Percentiles rank a stretch among this genome's conserved stretches.
These are phyloP conservation scores for Lithospermum erythrorhizon DNA, from an alignment of 257 asterid genomes.

Conservation along the genomic window DNA sequence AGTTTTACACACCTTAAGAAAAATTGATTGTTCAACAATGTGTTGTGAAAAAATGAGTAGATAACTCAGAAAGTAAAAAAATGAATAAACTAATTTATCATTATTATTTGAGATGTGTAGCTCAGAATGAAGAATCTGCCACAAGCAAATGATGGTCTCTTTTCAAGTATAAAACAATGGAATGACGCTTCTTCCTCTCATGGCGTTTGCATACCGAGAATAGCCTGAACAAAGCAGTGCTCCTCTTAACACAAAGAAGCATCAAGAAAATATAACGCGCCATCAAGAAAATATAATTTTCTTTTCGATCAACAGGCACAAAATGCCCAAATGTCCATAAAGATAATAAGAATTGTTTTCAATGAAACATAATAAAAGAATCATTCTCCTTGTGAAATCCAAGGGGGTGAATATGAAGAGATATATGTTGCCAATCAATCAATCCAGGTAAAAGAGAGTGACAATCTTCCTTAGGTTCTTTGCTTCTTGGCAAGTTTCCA, in stretches of 20 bases:
- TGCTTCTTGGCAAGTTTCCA: constrained; percentile 98
- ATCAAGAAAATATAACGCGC: not conserved
- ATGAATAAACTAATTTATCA: too few relatives aligned
- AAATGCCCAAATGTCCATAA: not conserved
- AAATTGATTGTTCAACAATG: too few relatives aligned
- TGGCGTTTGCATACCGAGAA: too few relatives aligned
- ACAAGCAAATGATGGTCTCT: too few relatives aligned
- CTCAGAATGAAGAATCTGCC: too few relatives aligned
- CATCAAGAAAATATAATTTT: not conserved
- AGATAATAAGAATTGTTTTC: too few relatives aligned
- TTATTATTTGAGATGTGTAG: too few relatives aligned
- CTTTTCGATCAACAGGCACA: not conserved
- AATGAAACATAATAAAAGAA: constrained; percentile 9
- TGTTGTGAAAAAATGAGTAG: too few relatives aligned
- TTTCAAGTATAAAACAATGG: too few relatives aligned
- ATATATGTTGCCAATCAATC: constrained; percentile 31
- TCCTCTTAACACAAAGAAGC: not conserved
- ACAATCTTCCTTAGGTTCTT: constrained; percentile 88
- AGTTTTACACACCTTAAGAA: too few relatives aligned
- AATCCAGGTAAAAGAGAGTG: constrained; percentile 67
- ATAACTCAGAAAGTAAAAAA: too few relatives aligned
- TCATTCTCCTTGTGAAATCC: constrained; percentile 9
- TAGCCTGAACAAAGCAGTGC: not conserved
- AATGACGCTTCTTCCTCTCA: too few relatives aligned
- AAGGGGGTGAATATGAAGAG: constrained; percentile 11